A percentile compares a stretch with the other conserved stretches of the same genome.
phyloP scores from a whole-genome alignment of 805 yeast species.

The Yamadazyma philogaea region DNA sequence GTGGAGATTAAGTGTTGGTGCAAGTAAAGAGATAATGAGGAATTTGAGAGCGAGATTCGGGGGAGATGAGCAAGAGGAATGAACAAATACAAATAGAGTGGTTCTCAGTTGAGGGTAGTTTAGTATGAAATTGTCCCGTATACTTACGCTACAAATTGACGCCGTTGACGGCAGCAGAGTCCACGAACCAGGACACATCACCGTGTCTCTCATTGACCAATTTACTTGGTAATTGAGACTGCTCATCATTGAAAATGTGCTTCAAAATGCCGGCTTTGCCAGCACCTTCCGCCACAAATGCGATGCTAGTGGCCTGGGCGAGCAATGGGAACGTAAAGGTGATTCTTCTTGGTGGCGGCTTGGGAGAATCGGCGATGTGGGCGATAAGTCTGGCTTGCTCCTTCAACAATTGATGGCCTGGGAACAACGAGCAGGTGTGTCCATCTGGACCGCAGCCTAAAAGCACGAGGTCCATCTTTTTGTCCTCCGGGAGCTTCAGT shows the following conservation, averaged over 20 bases:
- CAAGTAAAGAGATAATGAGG: neutral
- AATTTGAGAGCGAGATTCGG: neutral
- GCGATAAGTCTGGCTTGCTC: slow-evolving; percentile 56
- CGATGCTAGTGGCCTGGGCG: slow-evolving; percentile 50
- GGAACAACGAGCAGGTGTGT: slow-evolving; percentile 91
- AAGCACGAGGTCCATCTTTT: slow-evolving; percentile 59
- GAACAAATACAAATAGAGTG: too few species aligned
- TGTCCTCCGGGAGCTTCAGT: slow-evolving; percentile 47
- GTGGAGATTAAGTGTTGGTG: neutral
- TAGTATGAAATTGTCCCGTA: neutral
- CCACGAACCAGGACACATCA: slow-evolving; percentile 79
- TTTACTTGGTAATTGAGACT: slow-evolving; percentile 62
- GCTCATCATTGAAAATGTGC: slow-evolving; percentile 58
- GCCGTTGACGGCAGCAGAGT: slow-evolving; percentile 70
- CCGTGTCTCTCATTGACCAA: slow-evolving; percentile 61
- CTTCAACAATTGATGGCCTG: slow-evolving; percentile 67
- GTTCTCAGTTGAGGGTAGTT: too few species aligned
- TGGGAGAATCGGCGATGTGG: slow-evolving; percentile 77
- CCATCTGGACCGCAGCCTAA: slow-evolving; percentile 97
- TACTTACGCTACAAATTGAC: slow-evolving; percentile 34
- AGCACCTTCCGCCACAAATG: slow-evolving; percentile 88
- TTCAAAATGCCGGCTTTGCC: slow-evolving; percentile 72
- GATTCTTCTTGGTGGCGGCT: slow-evolving; percentile 91
- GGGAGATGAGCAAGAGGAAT: neutral
- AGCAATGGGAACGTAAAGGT: slow-evolving; percentile 82